Evolutionary conservation across 1,284 basidiomycete species (phyloP).

Genomic region (Cryptococcus jaspeensis): DNA sequence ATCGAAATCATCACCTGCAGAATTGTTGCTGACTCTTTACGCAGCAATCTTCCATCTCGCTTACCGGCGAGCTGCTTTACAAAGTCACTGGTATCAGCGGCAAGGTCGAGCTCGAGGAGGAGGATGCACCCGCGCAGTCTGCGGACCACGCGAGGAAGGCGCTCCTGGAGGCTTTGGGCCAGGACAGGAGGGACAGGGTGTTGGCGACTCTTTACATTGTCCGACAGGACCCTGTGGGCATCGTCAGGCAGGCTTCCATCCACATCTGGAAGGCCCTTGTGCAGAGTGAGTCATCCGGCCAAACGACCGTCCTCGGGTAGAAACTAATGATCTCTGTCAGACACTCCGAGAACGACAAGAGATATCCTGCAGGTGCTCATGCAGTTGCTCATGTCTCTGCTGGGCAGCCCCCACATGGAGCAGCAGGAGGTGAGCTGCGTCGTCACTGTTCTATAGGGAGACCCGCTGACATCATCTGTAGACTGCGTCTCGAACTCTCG

Average conservation of each 20-base stretch:
- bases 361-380: conserved; percentile 90
- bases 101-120: conserved; percentile 83
- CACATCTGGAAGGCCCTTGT: conserved; percentile 99
- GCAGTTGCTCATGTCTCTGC: conserved; percentile 67
- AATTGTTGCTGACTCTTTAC: not conserved
- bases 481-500: conserved; percentile 82
- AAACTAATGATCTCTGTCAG: conserved; percentile 19
- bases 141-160: conserved; percentile 78
- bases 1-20: not conserved
- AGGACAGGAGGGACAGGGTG: conserved; percentile 85
- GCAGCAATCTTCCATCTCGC: conserved; percentile 89
- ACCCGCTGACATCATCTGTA: conserved; percentile 37
- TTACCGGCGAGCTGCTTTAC: conserved; percentile 95
- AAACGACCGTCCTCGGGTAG: not conserved
- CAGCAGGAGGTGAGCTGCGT: conserved; percentile 78
- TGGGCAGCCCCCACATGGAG: conserved; percentile 76
- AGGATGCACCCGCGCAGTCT: conserved; percentile 64
- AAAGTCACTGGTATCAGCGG: conserved; percentile 96
- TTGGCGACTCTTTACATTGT: conserved; percentile 89
- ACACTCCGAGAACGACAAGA: conserved; percentile 64
- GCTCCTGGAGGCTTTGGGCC: conserved; percentile 82
- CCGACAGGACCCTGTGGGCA: conserved; percentile 87
- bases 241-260: conserved; percentile 86
- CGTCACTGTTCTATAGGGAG: not conserved
- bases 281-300: conserved; percentile 58